Percentiles rank a stretch among this genome's conserved stretches.
Evolutionary conservation across 306 rosid species (phyloP).

Genomic region (Canavalia ensiformis): DNA sequence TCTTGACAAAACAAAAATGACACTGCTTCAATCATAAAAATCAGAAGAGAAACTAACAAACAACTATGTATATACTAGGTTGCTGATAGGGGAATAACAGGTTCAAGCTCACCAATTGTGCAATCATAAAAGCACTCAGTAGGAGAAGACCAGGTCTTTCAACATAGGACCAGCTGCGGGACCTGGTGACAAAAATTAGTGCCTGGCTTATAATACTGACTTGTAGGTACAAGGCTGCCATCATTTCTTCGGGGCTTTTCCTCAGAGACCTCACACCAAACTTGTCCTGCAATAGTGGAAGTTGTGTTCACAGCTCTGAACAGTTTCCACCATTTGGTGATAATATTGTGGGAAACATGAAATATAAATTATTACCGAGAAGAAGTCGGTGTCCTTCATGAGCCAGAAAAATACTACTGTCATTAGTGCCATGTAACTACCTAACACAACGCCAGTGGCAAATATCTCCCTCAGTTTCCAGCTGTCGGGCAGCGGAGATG

Average conservation of each 20-base stretch:
- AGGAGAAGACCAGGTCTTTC: constrained; percentile 97
- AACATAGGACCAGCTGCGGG: constrained; percentile 91
- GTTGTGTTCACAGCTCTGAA: constrained; percentile 4
- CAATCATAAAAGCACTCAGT: constrained; percentile 80
- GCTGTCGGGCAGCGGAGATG: constrained; percentile 94
- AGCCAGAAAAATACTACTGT: constrained; percentile 95
- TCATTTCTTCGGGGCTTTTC: constrained; percentile 57
- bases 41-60: constrained; percentile 31
- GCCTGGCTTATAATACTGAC: constrained; percentile 99
- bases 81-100: constrained; percentile 33
- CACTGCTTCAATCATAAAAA: constrained; percentile 6
- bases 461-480: constrained; percentile 98
- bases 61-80: constrained; percentile 9
- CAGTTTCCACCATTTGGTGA: neutral
- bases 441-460: constrained; percentile 95
- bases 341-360: constrained; percentile 1
- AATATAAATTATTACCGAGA: constrained; percentile 64
- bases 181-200: constrained; percentile 92
- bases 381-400: constrained; percentile 73
- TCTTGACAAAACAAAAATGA: constrained; percentile 15
- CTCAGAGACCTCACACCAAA: constrained; percentile 65
- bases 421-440: constrained; percentile 97
- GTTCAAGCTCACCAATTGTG: constrained; percentile 81
- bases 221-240: constrained; percentile 98
- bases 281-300: constrained; percentile 63